Evolutionary conservation across 2,329 filamentous ascomycete species (phyloP), one percentile per base, ranked within the genome.

Genomic region (Exserohilum turcica): DNA sequence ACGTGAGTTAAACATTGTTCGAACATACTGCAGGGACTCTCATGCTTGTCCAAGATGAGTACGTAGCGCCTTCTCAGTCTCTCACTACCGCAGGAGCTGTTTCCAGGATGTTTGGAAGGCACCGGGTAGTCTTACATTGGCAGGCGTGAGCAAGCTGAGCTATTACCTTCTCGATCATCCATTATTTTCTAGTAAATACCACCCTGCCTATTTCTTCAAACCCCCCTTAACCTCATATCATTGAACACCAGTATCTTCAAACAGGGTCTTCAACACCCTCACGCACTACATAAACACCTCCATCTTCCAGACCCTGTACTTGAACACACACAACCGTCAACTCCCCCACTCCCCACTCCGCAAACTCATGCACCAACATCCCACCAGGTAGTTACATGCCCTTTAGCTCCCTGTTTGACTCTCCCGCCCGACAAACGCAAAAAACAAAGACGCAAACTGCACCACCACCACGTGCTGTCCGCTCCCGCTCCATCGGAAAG

Each of bases 341-440:
- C 18, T 15, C 18, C n/a, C n/a, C n/a, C n/a, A n/a, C 13, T 9
- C 5, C n/a, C 7, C 12, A 21, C 16, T 16, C 29, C 28, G n/a
- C 3, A 36, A n/a, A 9, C 29, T 13, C 8, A 52, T 52, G 44
- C 37, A 40, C 12, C 10, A n/a, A n/a, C n/a, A 16, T n/a, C n/a
- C 15, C n/a, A 37, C 31, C 15, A 8, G 10, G 8, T 44, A 13
- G 27, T 43, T 54, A 51, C 35, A 50, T 51, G 46, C 18, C 36
- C 21, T 40, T 45, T 45, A 36, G 28, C 28, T 38, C 36, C 18
- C 18, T 40, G 13, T 42, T 31, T 5, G 6, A 18, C 10, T 38
- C 42, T 18, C 18, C 45, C 5, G 8, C 38, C 29, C 38, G 8
- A 13, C 24, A 18, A 35, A 16, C 19, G 4, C n/a, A n/a, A n/a